These are phyloP conservation scores for Papiliotrema terrestris DNA, from an alignment of 1,284 basidiomycete genomes.

Conservation along the genomic window DNA sequence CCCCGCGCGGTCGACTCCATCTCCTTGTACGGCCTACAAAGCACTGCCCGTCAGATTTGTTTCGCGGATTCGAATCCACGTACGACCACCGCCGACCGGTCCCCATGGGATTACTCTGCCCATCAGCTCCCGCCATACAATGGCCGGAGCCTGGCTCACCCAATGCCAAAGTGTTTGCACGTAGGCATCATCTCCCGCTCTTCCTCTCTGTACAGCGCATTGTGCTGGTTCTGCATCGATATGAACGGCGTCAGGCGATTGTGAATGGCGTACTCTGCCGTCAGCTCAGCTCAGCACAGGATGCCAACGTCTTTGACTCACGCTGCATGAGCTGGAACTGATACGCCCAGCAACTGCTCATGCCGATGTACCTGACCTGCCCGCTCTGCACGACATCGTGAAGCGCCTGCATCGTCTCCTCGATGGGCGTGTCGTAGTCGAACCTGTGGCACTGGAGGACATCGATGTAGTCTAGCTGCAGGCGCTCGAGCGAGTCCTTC, in stretches of 20 bases:
- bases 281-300: background rate
- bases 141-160: constrained; percentile 26
- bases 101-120: background rate
- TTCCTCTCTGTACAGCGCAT: constrained; percentile 58
- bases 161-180: constrained; percentile 38
- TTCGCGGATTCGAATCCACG: background rate
- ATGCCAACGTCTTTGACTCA: constrained; percentile 9
- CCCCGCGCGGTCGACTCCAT: constrained; percentile 19
- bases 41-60: constrained; percentile 10
- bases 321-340: constrained; percentile 45
- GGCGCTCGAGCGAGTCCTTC: constrained; percentile 61
- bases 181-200: constrained; percentile 64
- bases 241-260: constrained; percentile 62
- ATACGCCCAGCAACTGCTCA: constrained; percentile 51
- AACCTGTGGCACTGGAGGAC: constrained; percentile 59
- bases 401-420: constrained; percentile 63
- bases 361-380: constrained; percentile 63
- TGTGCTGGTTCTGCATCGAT: constrained; percentile 61
- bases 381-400: constrained; percentile 63
- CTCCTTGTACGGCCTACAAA: constrained; percentile 23
- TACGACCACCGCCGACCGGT: background rate
- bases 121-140: constrained; percentile 22
- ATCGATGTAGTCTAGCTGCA: constrained; percentile 68
- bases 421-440: constrained; percentile 60
- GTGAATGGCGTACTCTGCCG: constrained; percentile 38